A percentile compares a stretch with the other conserved stretches of the same genome.
Conservation (phyloP, 73 alveolate species). For the Blepharisma stoltei region DNA sequence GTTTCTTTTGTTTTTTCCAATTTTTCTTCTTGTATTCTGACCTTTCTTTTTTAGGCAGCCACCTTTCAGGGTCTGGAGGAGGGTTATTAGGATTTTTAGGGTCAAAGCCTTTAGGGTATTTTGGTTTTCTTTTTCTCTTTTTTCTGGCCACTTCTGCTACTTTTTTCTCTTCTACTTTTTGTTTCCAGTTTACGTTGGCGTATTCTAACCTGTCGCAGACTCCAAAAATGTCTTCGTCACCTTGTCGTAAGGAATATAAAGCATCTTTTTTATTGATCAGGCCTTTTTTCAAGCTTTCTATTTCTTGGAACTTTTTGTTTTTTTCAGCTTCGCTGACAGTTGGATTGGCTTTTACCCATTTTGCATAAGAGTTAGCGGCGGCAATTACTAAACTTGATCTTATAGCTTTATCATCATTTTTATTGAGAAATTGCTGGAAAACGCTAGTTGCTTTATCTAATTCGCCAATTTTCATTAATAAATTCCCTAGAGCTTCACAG, state of each 20-base stretch:
- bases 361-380: not conserved
- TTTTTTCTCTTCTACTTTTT: not conserved
- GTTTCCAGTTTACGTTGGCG: conserved; percentile 3
- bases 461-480: not conserved
- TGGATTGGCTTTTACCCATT: not conserved
- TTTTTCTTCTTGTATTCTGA: conserved; percentile 15
- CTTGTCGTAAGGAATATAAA: too few species aligned
- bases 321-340: not conserved
- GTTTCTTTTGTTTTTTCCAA: not conserved
- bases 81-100: conserved; percentile 31
- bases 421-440: not conserved
- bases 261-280: too few species aligned
- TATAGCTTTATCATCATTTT: not conserved
- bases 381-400: conserved; percentile 12
- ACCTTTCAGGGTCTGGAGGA: conserved; percentile 29
- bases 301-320: not conserved
- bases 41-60: conserved; percentile 33
- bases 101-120: conserved; percentile 35
- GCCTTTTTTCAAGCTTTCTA: not conserved
- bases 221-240: not conserved
- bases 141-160: not conserved
- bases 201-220: not conserved
- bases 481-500: not conserved
- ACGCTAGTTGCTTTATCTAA: not conserved
- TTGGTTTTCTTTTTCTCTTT: conserved; percentile 24